Conservation (phyloP, 208 protist species). For the Acanthamoeba culbertsoni region DNA sequence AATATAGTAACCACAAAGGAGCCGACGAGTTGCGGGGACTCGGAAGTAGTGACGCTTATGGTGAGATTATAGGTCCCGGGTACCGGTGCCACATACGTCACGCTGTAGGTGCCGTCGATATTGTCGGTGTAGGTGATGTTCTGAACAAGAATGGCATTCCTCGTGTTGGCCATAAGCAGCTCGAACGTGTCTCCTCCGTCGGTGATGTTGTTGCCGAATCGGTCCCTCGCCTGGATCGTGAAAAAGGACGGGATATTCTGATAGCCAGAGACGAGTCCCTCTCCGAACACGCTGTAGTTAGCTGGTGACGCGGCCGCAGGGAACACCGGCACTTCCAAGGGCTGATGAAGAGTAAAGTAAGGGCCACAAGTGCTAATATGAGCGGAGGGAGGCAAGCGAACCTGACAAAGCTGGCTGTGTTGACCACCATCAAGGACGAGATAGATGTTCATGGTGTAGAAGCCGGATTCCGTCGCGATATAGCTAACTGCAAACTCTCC, state of each 20-base stretch:
- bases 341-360: neutral
- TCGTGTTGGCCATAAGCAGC: neutral
- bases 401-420: neutral
- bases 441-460: neutral
- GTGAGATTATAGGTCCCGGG: slow-evolving; percentile 33
- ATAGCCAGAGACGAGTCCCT: neutral
- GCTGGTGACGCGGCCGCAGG: neutral
- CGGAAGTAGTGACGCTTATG: neutral
- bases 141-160: neutral
- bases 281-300: slow-evolving; percentile 29
- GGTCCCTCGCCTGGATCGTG: slow-evolving; percentile 17
- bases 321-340: neutral
- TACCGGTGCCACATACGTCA: neutral
- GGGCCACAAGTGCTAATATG: neutral
- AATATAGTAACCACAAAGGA: neutral
- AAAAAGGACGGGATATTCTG: neutral
- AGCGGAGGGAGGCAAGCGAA: neutral
- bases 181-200: slow-evolving; percentile 26
- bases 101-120: slow-evolving; percentile 47
- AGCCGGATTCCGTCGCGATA: neutral
- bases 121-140: slow-evolving; percentile 25
- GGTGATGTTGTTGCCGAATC: slow-evolving; percentile 50
- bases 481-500: neutral
- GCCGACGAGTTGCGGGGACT: neutral
- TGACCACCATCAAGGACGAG: neutral